Base-by-base conservation (phyloP, 2,329 filamentous ascomycete species). In the Lasiodiplodia gonubiensis region DNA sequence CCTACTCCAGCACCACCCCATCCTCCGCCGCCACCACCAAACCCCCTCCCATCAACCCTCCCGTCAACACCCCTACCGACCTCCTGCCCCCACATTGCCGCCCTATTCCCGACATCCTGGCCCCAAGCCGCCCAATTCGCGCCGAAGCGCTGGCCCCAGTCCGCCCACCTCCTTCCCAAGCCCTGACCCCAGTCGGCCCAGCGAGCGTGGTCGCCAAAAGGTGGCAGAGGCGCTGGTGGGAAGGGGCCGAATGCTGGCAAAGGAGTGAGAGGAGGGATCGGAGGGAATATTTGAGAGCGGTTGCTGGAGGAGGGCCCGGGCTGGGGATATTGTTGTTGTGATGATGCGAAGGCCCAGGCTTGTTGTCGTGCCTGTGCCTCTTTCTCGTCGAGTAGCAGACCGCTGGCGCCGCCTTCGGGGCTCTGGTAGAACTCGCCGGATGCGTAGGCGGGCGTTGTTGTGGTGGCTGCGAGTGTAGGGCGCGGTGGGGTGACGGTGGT, bases 61-160 rank as follows among this genome's bases (percentile, higher is more conserved):
- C 46, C 74, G 30, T 33, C 30, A 33, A 33, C 30, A 8, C 30
- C 30, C 30, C 30, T 33, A 33, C 30, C 77, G 61, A 77, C 71
- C 30, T 76, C 70, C 52, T 75, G 67, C 23, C 77, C 76, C 74
- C 72, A 74, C 16, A 69, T 69, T 4, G 71, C 75, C 71, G 74
- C 73, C 18, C 68, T 71, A 63, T 71, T 75, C 2, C 77, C 77
- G 30, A 78, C 74, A 11, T 77, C 72, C 64, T 78, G 74, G 2
- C 77, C 76, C 73, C 72, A 73, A 35, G 69, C 68, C 27, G 68
- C 70, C 35, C 68, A 67, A 27, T 55, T 60, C 10, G 37, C 33
- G 23, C 67, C 68, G 25, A 68, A 35, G 18, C 46, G 30, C 51
- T 69, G 57, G 21, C 70, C 71, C 63, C 66, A 71, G 11, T 66